A percentile compares a stretch with the other conserved stretches of the same genome.
phyloP scores from a whole-genome alignment of 805 yeast species.

The Nakazawaea ambrosiae region DNA sequence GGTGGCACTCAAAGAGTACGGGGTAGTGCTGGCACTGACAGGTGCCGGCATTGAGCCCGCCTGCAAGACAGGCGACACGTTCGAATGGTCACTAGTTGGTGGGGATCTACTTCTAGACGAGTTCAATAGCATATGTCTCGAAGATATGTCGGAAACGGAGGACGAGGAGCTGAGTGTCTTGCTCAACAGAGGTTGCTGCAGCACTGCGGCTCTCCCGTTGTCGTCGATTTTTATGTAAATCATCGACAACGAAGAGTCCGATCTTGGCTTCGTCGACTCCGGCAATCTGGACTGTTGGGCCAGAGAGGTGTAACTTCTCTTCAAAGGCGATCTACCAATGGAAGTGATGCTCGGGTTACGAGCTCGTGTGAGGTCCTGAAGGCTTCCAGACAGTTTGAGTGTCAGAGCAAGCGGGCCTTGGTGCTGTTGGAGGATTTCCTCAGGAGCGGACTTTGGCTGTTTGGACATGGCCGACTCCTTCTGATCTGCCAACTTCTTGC shows the following conservation, averaged over 20 bases:
- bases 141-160: conserved; percentile 4
- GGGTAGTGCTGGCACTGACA: conserved; percentile 5
- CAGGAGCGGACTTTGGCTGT: background rate
- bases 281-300: conserved; percentile 9
- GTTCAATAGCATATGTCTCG: background rate
- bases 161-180: conserved; percentile 9
- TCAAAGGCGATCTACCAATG: conserved; percentile 7
- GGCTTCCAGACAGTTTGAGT: conserved; percentile 2
- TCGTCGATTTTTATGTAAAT: conserved; percentile 8
- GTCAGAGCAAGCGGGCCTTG: conserved; percentile 1
- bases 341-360: conserved; percentile 7
- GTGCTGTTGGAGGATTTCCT: background rate
- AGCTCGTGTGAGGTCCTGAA: conserved; percentile 9
- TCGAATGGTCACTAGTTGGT: conserved; percentile 2
- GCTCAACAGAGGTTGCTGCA: conserved; percentile 7
- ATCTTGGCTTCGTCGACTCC: background rate
- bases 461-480: background rate
- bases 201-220: conserved; percentile 9
- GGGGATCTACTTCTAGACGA: conserved; percentile 9
- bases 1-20: conserved; percentile 8
- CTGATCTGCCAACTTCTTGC: conserved; percentile 7
- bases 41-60: background rate
- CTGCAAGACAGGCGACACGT: background rate
- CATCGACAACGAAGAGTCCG: conserved; percentile 3
- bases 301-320: conserved; percentile 10